Conservation (phyloP, 176 grass and related monocot species). For the Musa itinerans region DNA sequence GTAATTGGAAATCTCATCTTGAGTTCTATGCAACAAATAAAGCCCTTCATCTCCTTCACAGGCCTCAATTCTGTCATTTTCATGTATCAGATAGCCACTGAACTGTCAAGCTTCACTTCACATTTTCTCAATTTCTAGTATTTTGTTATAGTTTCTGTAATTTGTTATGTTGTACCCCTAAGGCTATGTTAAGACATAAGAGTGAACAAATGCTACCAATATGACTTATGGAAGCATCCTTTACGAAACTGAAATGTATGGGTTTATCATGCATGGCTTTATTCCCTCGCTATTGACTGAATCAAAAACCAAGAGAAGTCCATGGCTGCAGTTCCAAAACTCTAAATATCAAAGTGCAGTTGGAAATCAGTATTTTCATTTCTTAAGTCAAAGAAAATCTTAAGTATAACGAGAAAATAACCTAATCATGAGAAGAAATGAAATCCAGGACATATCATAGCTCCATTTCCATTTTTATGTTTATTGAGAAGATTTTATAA, state of each 20-base stretch:
- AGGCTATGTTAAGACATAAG: not conserved
- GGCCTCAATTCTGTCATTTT: not conserved
- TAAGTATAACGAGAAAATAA: not conserved
- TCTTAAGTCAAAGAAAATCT: not conserved
- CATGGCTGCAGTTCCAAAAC: not conserved
- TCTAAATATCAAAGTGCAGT: not conserved
- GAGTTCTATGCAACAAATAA: not conserved
- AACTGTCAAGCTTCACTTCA: not conserved
- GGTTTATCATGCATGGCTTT: not conserved
- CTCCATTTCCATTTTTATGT: not conserved
- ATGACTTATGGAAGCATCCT: not conserved
- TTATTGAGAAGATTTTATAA: not conserved
- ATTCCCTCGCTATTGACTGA: not conserved
- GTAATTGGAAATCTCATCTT: not conserved
- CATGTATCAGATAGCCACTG: not conserved
- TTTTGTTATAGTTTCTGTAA: not conserved
- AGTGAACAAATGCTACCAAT: not conserved
- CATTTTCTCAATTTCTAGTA: not conserved
- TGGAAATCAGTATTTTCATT: too few species aligned
- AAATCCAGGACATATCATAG: not conserved
- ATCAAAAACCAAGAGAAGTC: not conserved
- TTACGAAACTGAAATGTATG: not conserved
- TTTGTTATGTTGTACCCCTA: too few species aligned
- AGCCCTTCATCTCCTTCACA: not conserved
- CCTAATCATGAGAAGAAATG: not conserved